These are phyloP conservation scores for Pleurotus tuoliensis DNA, from an alignment of 768 basidiomycete species.

Conservation along the genomic window DNA sequence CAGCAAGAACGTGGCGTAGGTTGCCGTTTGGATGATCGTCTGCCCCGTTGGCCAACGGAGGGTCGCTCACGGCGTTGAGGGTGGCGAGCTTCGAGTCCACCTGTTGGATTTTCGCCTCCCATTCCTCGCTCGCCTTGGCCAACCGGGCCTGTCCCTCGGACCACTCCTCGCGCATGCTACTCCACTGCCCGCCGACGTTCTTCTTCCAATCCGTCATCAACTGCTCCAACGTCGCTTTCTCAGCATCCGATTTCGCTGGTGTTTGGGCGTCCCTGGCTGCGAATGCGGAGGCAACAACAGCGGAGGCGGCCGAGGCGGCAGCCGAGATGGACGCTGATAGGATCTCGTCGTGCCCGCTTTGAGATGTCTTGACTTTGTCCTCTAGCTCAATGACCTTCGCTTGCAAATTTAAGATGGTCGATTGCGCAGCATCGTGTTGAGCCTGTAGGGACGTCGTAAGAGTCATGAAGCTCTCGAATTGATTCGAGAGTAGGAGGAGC, in stretches of 20 bases:
- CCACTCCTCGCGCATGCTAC: constrained; percentile 77
- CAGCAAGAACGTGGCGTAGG: constrained; percentile 52
- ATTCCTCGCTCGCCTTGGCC: constrained; percentile 70
- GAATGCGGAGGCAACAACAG: constrained; percentile 8
- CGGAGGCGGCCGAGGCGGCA: constrained; percentile 2
- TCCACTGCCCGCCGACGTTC: constrained; percentile 78
- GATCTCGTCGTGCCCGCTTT: constrained; percentile 20
- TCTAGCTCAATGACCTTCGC: constrained; percentile 69
- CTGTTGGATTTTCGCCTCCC: constrained; percentile 58
- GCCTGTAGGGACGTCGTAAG: constrained; percentile 69
- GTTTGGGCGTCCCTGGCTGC: constrained; percentile 9
- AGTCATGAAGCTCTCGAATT: constrained; percentile 73
- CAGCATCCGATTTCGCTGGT: constrained; percentile 13
- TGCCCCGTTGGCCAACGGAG: too few species aligned
- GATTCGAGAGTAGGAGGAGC: constrained; percentile 59
- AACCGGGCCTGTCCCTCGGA: constrained; percentile 74
- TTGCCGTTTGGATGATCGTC: constrained; percentile 29
- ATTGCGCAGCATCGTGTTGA: constrained; percentile 75
- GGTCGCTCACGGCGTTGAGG: constrained; percentile 18
- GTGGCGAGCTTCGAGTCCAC: constrained; percentile 19
- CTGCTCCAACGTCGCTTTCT: constrained; percentile 47
- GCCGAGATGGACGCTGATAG: constrained; percentile 6
- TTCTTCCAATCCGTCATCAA: constrained; percentile 75
- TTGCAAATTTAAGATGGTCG: constrained; percentile 64
- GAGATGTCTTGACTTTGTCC: constrained; percentile 37